A percentile compares a stretch with the other conserved stretches of the same genome.
Conservation (phyloP, 192 early-diverging fungal species). For the Backusella parvicylindrica region DNA sequence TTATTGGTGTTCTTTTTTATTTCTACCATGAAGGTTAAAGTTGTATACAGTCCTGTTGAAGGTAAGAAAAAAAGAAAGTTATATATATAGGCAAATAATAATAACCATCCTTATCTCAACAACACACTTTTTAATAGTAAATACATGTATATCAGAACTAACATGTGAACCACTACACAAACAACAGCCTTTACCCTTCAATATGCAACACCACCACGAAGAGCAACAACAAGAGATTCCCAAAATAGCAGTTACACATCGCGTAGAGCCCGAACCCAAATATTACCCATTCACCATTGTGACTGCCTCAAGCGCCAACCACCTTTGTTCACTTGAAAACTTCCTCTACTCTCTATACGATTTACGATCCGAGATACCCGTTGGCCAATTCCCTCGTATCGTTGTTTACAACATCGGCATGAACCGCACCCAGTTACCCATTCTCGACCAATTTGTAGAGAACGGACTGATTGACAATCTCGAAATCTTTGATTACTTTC, state of each 20-base stretch:
- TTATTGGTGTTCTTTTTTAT: conserved; percentile 4
- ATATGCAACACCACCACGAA: background rate
- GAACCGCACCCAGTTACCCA: conserved; percentile 34
- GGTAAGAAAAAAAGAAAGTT: background rate
- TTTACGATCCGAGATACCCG: conserved; percentile 17
- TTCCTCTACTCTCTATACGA: conserved; percentile 45
- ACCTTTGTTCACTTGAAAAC: conserved; percentile 51
- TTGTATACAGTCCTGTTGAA: background rate
- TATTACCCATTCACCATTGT: conserved; percentile 40
- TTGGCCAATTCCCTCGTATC: conserved; percentile 34
- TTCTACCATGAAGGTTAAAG: background rate
- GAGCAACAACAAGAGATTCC: background rate
- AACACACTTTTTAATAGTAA: background rate
- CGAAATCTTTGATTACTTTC: conserved; percentile 37
- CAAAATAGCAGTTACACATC: conserved; percentile 2
- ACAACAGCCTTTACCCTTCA: background rate
- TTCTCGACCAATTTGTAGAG: conserved; percentile 40
- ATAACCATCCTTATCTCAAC: background rate
- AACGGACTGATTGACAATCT: conserved; percentile 45
- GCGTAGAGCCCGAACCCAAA: background rate
- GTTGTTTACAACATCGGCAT: conserved; percentile 55
- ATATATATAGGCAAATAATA: background rate
- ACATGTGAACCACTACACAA: background rate
- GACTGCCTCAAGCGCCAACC: conserved; percentile 51
- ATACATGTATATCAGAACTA: background rate